Evolutionary conservation across 2,329 filamentous ascomycete genomes (phyloP), one percentile per base, ranked within the genome.

Genomic region (Verticillium zaregamsianum): DNA sequence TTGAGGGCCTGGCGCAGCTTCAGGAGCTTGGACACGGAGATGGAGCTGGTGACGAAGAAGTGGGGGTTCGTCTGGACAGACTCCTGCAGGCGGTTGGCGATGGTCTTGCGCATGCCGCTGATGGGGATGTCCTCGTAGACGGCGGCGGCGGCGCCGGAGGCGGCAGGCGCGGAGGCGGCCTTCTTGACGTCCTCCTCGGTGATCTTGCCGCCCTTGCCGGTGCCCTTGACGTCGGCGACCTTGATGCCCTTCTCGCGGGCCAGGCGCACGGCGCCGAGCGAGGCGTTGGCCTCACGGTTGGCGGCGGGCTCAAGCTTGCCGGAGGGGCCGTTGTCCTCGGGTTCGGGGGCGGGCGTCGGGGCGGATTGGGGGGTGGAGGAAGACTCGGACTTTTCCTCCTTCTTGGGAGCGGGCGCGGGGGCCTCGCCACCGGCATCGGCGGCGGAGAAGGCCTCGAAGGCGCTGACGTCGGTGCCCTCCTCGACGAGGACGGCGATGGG

Each of bases 1-100:
- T 99, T 99, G 68, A 99, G 87, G 63, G 94, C 93, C 80, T 92
- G 87, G 72, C 95, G 93, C 70, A 99, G 93, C 85, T 97, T 98
- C 72, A 97, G 83, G 57, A 99, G 91, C 86, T 98, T 98, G 77
- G 84, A 86, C 67, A 99, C 95, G 62, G 94, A 98, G 74, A 99
- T 86, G 69, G 87, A 88, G 71, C 92, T 90, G 71, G 92, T 92
- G 72, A 99, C 94, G 76, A 94, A 99, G 87, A 96, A 99, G 86
- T 98, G 95, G 64, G 95, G 95, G 86, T 97, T 98, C 80, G 94
- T 89, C 78, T 91, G 87, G 77, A 92, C 86, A 54, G 94, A 98
- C 81, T 66, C 86, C 73, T 89, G 89, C 63, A 99, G 90, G 70
- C 95, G 92, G 78, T 81, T 88, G 77, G 95, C 95, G 76, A 99